These are phyloP conservation scores for Dothistroma pini DNA, from an alignment of 2,329 filamentous ascomycete genomes.

Conservation along the genomic window DNA sequence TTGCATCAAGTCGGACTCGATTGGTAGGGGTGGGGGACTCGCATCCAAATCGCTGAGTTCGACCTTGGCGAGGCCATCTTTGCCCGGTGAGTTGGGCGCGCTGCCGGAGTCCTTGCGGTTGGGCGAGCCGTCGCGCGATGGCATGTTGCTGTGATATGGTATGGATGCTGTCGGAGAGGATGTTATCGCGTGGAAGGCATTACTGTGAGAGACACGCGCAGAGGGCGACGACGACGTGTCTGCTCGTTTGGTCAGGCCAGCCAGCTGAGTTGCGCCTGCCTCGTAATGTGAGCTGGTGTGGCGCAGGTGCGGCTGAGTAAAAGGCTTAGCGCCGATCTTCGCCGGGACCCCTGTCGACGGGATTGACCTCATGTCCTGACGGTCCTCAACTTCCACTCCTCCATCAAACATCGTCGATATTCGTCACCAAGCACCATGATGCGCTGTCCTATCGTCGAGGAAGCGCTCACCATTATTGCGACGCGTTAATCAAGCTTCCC, in stretches of 20 bases:
- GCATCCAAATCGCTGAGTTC: conserved; percentile 35
- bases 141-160: background rate
- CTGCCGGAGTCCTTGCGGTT: conserved; percentile 21
- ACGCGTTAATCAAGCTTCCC: no score
- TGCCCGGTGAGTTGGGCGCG: conserved; percentile 23
- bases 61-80: conserved; percentile 36
- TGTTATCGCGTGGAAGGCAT: background rate
- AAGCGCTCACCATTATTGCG: no score
- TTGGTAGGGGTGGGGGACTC: conserved; percentile 40
- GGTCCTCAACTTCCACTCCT: background rate
- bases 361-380: background rate
- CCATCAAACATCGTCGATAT: background rate
- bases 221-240: background rate
- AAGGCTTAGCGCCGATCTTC: background rate
- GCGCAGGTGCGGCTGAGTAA: background rate
- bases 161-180: background rate
- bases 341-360: background rate
- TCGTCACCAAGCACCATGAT: no score
- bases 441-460: no score
- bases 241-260: background rate
- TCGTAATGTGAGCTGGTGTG: background rate
- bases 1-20: conserved; percentile 90
- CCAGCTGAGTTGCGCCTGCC: background rate
- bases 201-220: background rate
- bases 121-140: conserved; percentile 9